Percentiles rank a stretch among this genome's conserved stretches.
Evolutionary conservation across 1,139 yeast genomes (phyloP).

Genomic region (Debaryomyces robertsiae): DNA sequence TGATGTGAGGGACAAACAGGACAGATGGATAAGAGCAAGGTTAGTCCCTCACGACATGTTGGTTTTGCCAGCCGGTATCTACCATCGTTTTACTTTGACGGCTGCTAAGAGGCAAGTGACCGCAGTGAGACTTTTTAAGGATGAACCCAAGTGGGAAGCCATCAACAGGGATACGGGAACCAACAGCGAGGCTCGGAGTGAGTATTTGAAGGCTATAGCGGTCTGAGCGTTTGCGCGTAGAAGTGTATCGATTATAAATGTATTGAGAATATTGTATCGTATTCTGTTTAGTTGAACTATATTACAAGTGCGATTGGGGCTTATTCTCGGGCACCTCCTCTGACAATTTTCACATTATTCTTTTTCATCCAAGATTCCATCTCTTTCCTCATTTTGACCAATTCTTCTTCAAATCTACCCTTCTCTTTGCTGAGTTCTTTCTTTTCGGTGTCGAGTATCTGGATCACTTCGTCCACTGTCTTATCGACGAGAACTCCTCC

Average conservation of each 20-base stretch:
- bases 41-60: constrained; percentile 67
- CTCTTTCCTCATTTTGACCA: constrained; percentile 50
- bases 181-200: constrained; percentile 33
- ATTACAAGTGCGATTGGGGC: constrained; percentile 4
- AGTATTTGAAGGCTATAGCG: constrained; percentile 33
- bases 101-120: constrained; percentile 57
- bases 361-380: constrained; percentile 70
- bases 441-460: constrained; percentile 64
- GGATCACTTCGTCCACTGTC: constrained; percentile 72
- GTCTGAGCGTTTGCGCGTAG: constrained; percentile 17
- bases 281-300: constrained; percentile 5
- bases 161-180: constrained; percentile 56
- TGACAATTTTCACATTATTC: constrained; percentile 66
- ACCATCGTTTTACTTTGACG: constrained; percentile 85
- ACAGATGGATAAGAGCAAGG: constrained; percentile 78
- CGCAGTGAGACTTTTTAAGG: constrained; percentile 85
- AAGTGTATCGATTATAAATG: constrained; percentile 1
- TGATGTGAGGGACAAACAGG: constrained; percentile 73
- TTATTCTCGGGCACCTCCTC: constrained; percentile 23
- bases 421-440: constrained; percentile 48
- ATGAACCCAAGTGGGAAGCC: constrained; percentile 97
- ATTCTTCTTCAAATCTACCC: constrained; percentile 46
- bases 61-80: constrained; percentile 87
- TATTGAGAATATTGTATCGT: constrained; percentile 7
- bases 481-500: constrained; percentile 92